These are phyloP conservation scores for Globisporangium solare DNA, from an alignment of 352 stramenopile species.

Conservation along the genomic window DNA sequence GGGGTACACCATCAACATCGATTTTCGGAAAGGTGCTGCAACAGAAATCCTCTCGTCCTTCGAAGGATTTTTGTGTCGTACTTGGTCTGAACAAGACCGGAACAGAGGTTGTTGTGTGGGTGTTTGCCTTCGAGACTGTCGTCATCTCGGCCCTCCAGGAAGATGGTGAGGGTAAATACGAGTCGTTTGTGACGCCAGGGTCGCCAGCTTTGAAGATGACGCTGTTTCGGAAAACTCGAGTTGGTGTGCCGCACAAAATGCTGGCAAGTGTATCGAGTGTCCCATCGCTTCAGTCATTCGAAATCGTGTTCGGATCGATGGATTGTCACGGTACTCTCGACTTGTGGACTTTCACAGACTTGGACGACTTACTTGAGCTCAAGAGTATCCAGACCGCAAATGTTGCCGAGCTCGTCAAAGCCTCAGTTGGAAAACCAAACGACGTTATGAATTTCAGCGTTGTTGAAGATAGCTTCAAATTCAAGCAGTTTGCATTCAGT, in stretches of 20 bases:
- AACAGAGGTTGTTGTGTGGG: slow-evolving; percentile 43
- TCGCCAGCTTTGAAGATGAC: slow-evolving; percentile 6
- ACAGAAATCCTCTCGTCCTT: slow-evolving; percentile 16
- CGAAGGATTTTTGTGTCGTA: slow-evolving; percentile 61
- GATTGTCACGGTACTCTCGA: slow-evolving; percentile 30
- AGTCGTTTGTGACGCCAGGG: slow-evolving; percentile 2
- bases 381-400: slow-evolving; percentile 36
- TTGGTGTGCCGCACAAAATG: slow-evolving; percentile 27
- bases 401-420: slow-evolving; percentile 28
- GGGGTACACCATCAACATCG: slow-evolving; percentile 31
- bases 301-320: slow-evolving; percentile 42
- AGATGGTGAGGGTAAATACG: slow-evolving; percentile 4
- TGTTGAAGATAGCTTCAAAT: slow-evolving; percentile 28
- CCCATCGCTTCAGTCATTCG: slow-evolving; percentile 42
- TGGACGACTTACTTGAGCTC: slow-evolving; percentile 41
- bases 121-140: slow-evolving; percentile 42
- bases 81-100: slow-evolving; percentile 38
- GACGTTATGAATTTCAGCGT: slow-evolving; percentile 39
- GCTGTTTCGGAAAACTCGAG: slow-evolving; percentile 38
- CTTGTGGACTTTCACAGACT: slow-evolving; percentile 57
- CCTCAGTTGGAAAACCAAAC: slow-evolving; percentile 14
- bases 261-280: slow-evolving; percentile 34
- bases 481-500: slow-evolving; percentile 52
- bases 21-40: slow-evolving; percentile 19
- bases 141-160: background rate